Evolutionary conservation across 495 filamentous ascomycete genomes (phyloP).

Genomic region (Pyrenula aspistea): DNA sequence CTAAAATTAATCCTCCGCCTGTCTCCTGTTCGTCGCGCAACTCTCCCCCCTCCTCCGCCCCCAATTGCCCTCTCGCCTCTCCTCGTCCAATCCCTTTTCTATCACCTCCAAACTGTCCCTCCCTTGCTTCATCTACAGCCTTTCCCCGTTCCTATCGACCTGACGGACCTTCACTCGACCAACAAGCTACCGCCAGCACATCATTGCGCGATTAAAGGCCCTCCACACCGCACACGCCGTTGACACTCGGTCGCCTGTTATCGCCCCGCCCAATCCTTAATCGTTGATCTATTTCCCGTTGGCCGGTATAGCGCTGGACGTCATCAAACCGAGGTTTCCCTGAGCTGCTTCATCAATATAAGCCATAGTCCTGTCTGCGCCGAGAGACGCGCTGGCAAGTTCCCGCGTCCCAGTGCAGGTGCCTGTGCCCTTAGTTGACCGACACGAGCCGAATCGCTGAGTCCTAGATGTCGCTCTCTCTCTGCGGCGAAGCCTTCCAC

Average conservation of each 20-base stretch:
- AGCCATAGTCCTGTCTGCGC: background rate
- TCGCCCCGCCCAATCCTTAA: background rate
- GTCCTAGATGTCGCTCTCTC: too few species aligned
- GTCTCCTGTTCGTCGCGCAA: too few species aligned
- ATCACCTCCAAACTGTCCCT: slow-evolving; percentile 3
- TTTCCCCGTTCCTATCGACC: slow-evolving; percentile 6
- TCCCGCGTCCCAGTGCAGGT: background rate
- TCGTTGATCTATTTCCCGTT: background rate
- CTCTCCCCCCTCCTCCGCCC: slow-evolving; percentile 4
- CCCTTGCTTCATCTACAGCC: slow-evolving; percentile 7
- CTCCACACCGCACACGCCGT: too few species aligned
- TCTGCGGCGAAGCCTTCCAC: too few species aligned
- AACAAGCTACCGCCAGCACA: background rate
- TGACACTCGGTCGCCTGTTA: background rate
- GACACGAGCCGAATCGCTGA: too few species aligned
- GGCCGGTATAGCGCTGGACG: background rate
- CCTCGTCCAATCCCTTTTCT: slow-evolving; percentile 6
- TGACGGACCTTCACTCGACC: background rate
- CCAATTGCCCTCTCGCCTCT: slow-evolving; percentile 4
- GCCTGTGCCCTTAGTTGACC: too few species aligned
- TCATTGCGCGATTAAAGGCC: background rate
- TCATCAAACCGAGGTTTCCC: too few species aligned
- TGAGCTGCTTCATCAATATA: background rate
- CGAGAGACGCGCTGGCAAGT: background rate
- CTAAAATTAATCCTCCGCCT: background rate